A percentile compares a stretch with the other conserved stretches of the same genome.
Conservation (phyloP, 352 stramenopile genomes). For the Phytopythium delawarense region DNA sequence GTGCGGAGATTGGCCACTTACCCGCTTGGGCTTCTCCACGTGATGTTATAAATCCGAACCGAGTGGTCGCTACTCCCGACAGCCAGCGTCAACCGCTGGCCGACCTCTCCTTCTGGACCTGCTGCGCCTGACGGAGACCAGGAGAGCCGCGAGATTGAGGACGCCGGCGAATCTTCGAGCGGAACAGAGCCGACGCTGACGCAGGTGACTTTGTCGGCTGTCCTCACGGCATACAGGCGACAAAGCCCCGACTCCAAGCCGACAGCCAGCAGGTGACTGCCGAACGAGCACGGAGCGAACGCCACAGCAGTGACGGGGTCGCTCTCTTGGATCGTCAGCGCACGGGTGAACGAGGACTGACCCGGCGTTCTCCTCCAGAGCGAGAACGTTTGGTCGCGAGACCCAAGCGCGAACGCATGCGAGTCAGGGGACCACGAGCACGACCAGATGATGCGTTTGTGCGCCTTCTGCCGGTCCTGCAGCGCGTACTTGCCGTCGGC, state of each 20-base stretch:
- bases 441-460: constrained; percentile 81
- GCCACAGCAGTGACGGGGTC: constrained; percentile 58
- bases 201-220: background rate
- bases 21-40: constrained; percentile 5
- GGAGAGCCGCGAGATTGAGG: constrained; percentile 38
- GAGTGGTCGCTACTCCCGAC: constrained; percentile 45
- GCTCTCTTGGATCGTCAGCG: constrained; percentile 20
- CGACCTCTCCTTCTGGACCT: background rate
- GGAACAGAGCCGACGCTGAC: constrained; percentile 17
- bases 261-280: constrained; percentile 35
- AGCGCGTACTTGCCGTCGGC: constrained; percentile 30
- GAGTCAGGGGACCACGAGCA: constrained; percentile 70
- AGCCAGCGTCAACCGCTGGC: constrained; percentile 20
- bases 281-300: constrained; percentile 28
- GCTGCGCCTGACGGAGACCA: constrained; percentile 24
- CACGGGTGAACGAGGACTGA: constrained; percentile 19
- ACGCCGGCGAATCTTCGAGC: constrained; percentile 22
- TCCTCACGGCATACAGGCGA: background rate
- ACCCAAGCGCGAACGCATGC: constrained; percentile 48
- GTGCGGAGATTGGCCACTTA: constrained; percentile 1
- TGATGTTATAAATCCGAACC: constrained; percentile 43
- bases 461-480: constrained; percentile 47
- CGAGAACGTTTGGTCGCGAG: constrained; percentile 59
- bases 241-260: constrained; percentile 54
- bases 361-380: constrained; percentile 31